Conservation (phyloP, 352 stramenopile species). For the Phytophthora pisi region DNA sequence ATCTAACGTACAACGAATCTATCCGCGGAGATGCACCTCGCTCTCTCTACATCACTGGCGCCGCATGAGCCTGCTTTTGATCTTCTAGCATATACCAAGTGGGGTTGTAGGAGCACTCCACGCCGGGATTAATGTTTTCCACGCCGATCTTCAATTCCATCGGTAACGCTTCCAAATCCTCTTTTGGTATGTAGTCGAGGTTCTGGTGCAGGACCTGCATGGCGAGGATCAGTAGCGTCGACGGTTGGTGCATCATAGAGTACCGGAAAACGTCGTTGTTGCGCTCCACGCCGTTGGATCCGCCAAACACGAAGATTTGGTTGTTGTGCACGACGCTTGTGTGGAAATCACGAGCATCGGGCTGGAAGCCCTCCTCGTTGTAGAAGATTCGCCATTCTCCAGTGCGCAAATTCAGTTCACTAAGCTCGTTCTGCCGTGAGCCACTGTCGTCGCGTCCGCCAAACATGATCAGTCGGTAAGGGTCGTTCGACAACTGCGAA, state of each 20-base stretch:
- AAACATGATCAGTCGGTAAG: conserved; percentile 75
- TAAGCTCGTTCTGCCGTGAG: conserved; percentile 70
- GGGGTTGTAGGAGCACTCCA: conserved; percentile 63
- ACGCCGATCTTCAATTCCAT: conserved; percentile 70
- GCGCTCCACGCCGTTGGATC: conserved; percentile 82
- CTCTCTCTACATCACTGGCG: conserved; percentile 50
- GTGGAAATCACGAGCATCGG: conserved; percentile 84
- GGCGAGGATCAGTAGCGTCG: conserved; percentile 69
- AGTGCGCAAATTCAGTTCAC: conserved; percentile 66
- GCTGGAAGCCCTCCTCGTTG: conserved; percentile 63
- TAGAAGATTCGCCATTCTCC: conserved; percentile 70
- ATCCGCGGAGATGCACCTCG: too few relatives aligned
- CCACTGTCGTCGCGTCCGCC: conserved; percentile 77
- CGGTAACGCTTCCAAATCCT: conserved; percentile 57
- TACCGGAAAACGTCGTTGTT: conserved; percentile 86
- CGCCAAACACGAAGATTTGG: conserved; percentile 83
- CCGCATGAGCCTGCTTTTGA: conserved; percentile 41
- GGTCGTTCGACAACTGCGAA: conserved; percentile 51
- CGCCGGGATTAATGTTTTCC: conserved; percentile 76
- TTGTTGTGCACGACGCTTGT: conserved; percentile 75
- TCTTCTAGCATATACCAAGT: conserved; percentile 69
- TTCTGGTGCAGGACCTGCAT: conserved; percentile 70
- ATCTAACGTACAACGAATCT: conserved; percentile 53
- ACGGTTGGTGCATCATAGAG: conserved; percentile 60
- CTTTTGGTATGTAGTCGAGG: conserved; percentile 40